Evolutionary conservation across 805 yeast species (phyloP), one percentile per base, ranked within the genome.

Genomic region (Pichia membranifaciens): DNA sequence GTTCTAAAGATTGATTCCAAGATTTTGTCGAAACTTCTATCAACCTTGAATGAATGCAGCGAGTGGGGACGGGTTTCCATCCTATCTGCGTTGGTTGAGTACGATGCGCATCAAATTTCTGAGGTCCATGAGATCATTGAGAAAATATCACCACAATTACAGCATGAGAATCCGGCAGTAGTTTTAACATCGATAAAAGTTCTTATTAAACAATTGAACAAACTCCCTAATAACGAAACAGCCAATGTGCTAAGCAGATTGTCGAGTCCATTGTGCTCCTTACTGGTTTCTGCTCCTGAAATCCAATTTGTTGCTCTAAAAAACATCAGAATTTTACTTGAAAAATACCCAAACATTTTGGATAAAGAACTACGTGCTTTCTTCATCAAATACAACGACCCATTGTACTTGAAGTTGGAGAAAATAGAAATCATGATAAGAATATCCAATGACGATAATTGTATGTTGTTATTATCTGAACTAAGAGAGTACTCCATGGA

Each of bases 1-100:
- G 59, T 62, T 22, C 60, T 76, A 9, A 61, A 58, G 5, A 62
- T 77, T 15, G 68, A 71, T 51, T 58, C 61, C 38, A 72, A 60
- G 45, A 69, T 64, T 58, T 71, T 81, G 44, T 72, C 76, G 48
- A 85, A 82, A 62, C 75, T 93, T 51, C 71, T 93, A 51, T 72
- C 81, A 55, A 95, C 96, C 13, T 72, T 93, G 54, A 91, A 91
- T 65, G 99, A 93, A 68, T 91, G 98, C 68, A 90, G 98, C 0
- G 99, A 93, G 69, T 93, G 99, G 99, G 99, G 99, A 10, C 78
- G 99, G 59, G 85, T 93, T 54, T 79, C 97, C 1, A 86, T 93
- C 38, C 72, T 93, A 50, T 79, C 86, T 1, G 89, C 96, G 1
- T 68, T 93, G 53, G 75, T 88, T 6, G 90, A 84, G 40, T 91